phyloP scores from a whole-genome alignment of 2,329 filamentous ascomycete genomes.

The Trichoderma endophyticum region DNA sequence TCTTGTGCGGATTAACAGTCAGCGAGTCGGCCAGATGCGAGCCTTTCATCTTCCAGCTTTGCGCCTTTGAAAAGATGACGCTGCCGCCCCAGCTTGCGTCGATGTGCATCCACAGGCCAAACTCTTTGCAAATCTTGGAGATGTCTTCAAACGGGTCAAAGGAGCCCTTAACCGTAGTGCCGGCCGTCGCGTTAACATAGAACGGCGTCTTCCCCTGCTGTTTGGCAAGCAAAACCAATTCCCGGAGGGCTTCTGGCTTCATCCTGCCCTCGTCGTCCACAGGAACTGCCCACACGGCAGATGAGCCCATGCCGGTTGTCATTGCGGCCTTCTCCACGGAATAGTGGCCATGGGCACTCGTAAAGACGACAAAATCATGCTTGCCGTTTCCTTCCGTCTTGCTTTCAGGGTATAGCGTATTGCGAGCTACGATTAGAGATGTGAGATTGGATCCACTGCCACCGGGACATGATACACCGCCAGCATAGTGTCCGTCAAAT shows the following conservation, averaged over 20 bases:
- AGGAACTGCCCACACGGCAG: conserved; percentile 68
- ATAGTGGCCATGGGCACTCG: conserved; percentile 88
- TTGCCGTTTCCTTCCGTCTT: conserved; percentile 68
- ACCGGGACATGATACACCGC: conserved; percentile 76
- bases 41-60: conserved; percentile 64
- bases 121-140: conserved; percentile 63
- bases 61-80: conserved; percentile 69
- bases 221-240: conserved; percentile 59
- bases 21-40: conserved; percentile 74
- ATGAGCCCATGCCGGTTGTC: conserved; percentile 77
- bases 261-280: conserved; percentile 73
- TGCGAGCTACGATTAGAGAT: conserved; percentile 82
- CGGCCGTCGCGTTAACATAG: conserved; percentile 93
- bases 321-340: conserved; percentile 93
- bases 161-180: conserved; percentile 87
- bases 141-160: conserved; percentile 78
- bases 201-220: conserved; percentile 74
- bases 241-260: conserved; percentile 62
- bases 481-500: conserved; percentile 64
- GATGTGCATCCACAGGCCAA: conserved; percentile 86
- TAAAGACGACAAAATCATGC: conserved; percentile 76
- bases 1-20: conserved; percentile 93
- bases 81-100: conserved; percentile 90
- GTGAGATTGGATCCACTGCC: conserved; percentile 82
- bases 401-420: conserved; percentile 75